These are phyloP conservation scores for Cladosporium sp. DNA, from an alignment of 2,329 filamentous ascomycete genomes.

Conservation along the genomic window DNA sequence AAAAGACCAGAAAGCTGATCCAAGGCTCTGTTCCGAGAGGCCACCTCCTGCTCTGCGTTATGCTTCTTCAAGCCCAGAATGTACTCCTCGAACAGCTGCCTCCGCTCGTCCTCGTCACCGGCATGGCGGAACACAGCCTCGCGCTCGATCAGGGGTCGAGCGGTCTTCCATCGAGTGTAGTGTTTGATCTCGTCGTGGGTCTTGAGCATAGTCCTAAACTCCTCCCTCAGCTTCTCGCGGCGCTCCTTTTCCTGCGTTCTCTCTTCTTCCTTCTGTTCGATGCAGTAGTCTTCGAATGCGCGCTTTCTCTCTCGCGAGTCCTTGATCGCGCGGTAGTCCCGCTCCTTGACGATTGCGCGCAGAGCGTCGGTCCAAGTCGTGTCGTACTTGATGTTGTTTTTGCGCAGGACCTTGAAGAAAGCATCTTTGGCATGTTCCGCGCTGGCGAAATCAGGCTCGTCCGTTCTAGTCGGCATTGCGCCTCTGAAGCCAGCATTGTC, in stretches of 20 bases:
- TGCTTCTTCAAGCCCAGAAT: conserved; percentile 74
- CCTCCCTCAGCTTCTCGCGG: conserved; percentile 80
- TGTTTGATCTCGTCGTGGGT: conserved; percentile 96
- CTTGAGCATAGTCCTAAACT: conserved; percentile 93
- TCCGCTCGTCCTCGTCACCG: conserved; percentile 77
- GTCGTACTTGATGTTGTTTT: conserved; percentile 78
- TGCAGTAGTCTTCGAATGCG: conserved; percentile 91
- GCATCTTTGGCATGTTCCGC: conserved; percentile 87
- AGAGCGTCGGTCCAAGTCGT: conserved; percentile 92
- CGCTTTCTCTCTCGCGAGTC: conserved; percentile 85
- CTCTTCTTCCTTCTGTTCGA: conserved; percentile 84
- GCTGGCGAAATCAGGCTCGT: conserved; percentile 64
- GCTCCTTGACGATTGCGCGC: conserved; percentile 77
- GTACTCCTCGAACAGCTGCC: conserved; percentile 91
- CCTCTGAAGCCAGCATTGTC: conserved; percentile 29
- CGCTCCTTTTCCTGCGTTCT: conserved; percentile 92
- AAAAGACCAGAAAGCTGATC: conserved; percentile 75
- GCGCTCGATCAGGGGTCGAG: conserved; percentile 84
- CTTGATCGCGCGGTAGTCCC: conserved; percentile 87
- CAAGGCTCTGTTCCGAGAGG: conserved; percentile 71
- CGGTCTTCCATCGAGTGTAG: conserved; percentile 95
- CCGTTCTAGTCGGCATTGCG: conserved; percentile 27
- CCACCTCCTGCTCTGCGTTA: conserved; percentile 68
- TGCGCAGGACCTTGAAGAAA: conserved; percentile 83
- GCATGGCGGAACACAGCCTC: conserved; percentile 94